These are phyloP conservation scores for Fragilariopsis cylindrus DNA, from an alignment of 108 stramenopile genomes.

Conservation along the genomic window DNA sequence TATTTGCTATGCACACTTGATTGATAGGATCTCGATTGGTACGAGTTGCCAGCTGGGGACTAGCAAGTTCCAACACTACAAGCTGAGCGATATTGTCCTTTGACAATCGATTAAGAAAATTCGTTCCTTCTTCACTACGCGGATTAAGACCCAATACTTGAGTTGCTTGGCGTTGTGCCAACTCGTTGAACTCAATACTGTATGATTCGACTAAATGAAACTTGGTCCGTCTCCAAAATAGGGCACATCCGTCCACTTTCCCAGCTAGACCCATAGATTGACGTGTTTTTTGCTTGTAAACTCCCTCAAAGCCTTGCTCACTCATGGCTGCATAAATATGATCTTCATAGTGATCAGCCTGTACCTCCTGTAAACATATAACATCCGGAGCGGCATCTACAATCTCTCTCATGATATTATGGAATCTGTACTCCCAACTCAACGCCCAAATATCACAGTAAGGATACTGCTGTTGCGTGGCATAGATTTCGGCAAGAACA, in stretches of 20 bases:
- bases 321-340: conserved; percentile 88
- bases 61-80: conserved; percentile 91
- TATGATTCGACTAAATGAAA: conserved; percentile 95
- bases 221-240: conserved; percentile 93
- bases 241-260: conserved; percentile 99
- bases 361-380: conserved; percentile 98
- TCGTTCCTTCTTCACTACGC: conserved; percentile 79
- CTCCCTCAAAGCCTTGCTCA: conserved; percentile 93
- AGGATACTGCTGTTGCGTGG: conserved; percentile 97
- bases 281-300: conserved; percentile 97
- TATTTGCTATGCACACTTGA: conserved; percentile 95
- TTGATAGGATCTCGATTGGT: conserved; percentile 74
- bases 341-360: conserved; percentile 95
- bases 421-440: conserved; percentile 92
- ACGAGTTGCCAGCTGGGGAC: conserved; percentile 57
- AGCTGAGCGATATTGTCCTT: conserved; percentile 99
- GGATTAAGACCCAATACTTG: conserved; percentile 83
- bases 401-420: conserved; percentile 93
- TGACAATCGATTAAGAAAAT: conserved; percentile 88
- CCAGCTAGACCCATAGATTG: conserved; percentile 93
- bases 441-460: conserved; percentile 97
- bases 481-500: conserved; percentile 98
- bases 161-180: conserved; percentile 89
- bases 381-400: conserved; percentile 94
- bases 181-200: conserved; percentile 97